These are phyloP conservation scores for Verticillium klebahnii DNA, from an alignment of 2,329 filamentous ascomycete species.

Conservation along the genomic window DNA sequence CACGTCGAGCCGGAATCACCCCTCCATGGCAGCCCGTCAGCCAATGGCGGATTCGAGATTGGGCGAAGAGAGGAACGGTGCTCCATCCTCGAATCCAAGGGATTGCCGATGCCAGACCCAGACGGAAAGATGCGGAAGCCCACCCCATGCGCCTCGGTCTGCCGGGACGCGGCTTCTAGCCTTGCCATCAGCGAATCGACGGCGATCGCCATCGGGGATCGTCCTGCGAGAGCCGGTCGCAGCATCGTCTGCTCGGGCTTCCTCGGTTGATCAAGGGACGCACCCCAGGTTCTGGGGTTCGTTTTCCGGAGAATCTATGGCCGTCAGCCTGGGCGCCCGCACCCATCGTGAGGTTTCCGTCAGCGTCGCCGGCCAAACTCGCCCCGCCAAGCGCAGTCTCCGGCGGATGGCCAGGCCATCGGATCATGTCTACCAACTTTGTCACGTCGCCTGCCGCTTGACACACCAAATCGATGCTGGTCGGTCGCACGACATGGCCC, in stretches of 20 bases:
- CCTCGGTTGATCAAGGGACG: not conserved
- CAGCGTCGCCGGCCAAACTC: not conserved
- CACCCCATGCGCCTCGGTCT: not conserved
- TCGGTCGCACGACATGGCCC: not conserved
- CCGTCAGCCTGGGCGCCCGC: not conserved
- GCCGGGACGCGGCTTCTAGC: not conserved
- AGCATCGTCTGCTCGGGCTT: not conserved
- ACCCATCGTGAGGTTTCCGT: not conserved
- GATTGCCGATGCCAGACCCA: not conserved
- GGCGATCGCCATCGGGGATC: not conserved
- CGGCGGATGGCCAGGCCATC: too few relatives aligned
- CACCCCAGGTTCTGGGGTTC: not conserved
- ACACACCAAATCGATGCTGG: not conserved
- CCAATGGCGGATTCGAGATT: not conserved
- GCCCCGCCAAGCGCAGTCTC: not conserved
- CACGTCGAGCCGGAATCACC: not conserved
- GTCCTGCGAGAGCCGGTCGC: not conserved
- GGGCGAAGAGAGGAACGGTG: not conserved
- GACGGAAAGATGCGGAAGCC: constrained; percentile 1
- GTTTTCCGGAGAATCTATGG: not conserved
- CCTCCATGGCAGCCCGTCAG: not conserved
- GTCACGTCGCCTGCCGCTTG: not conserved
- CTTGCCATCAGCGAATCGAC: not conserved
- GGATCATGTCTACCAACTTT: too few relatives aligned
- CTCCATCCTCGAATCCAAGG: not conserved